These are phyloP conservation scores for Acacia pycnantha DNA, from an alignment of 331 rosid species.

Conservation along the genomic window DNA sequence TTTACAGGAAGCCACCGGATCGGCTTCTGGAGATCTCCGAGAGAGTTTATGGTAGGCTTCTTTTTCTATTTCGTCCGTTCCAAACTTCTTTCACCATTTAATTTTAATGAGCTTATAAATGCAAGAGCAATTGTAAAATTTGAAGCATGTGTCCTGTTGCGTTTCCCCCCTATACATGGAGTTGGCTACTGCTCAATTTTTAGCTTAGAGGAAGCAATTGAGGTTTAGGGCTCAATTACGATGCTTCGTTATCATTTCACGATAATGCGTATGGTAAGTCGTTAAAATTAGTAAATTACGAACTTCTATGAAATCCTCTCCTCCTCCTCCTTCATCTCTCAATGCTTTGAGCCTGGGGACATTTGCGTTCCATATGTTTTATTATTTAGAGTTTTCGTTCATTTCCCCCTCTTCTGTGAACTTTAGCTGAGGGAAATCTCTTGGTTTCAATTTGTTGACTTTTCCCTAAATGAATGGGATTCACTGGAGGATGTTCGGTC, in stretches of 20 bases:
- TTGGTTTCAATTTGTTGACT: neutral
- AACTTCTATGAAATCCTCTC: neutral
- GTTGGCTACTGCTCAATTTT: conserved; percentile 29
- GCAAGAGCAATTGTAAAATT: neutral
- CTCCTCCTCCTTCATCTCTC: conserved; percentile 1
- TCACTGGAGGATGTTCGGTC: neutral
- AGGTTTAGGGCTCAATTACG: conserved; percentile 27
- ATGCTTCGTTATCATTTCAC: conserved; percentile 15
- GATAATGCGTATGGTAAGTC: conserved; percentile 37
- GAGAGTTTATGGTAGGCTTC: conserved; percentile 79
- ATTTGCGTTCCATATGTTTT: neutral
- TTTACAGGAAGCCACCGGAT: conserved; percentile 99
- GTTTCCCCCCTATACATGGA: neutral
- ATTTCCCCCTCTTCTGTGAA: neutral
- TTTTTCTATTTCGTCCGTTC: neutral
- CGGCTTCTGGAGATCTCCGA: conserved; percentile 99
- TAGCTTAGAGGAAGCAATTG: conserved; percentile 16
- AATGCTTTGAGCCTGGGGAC: neutral
- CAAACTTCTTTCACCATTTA: neutral
- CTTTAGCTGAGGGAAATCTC: neutral
- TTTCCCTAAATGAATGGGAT: neutral
- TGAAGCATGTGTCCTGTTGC: conserved; percentile 12
- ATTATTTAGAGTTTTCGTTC: neutral
- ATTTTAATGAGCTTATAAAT: conserved; percentile 23
- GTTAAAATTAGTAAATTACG: conserved; percentile 14